Base-by-base conservation (phyloP, 2,329 filamentous ascomycete genomes). In the Penicillium sp. region DNA sequence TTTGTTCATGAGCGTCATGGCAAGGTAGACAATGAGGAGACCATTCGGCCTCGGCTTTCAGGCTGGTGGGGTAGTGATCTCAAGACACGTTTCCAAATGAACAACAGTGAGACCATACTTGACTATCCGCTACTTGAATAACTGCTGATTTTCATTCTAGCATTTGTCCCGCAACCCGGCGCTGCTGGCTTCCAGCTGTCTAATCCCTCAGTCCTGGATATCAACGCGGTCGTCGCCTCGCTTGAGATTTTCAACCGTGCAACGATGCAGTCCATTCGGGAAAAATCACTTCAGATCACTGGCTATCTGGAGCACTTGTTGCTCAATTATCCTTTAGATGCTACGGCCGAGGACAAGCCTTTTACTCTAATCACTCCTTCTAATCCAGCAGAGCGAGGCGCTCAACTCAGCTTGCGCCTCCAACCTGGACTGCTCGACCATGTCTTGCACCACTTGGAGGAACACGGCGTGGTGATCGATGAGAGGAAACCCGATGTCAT, bases 51-150 rank as follows among this genome's bases (percentile, higher is more conserved):
- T 5, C 84, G 92, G 4, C 80, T 96, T 1, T 82, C 86, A 37
- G 93, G 92, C 25, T 96, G 92, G 92, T 96, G 94, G 85, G 92
- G 92, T 54, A 88, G 87, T 55, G 89, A 92, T 76, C 92, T 92
- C 76, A 76, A 79, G 51, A 86, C 86, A 37, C 83, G 92, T 14
- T 96, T 96, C 79, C 82, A 86, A 65, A 96, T 96, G 92, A 86
- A 88, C 58, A 94, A 92, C 76, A 80, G 78, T 74, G 71, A 22
- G 69, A 48, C n/a, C 5, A 31, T 8, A 7, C 17, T 28, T 7
- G 20, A 34, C 5, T 5, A 42, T 35, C n/a, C 17, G 54, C 28
- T 20, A 22, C 22, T 31, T 38, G 10, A 20, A 14, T 2, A 12
- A 34, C 25, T 35, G 35, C 56, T 71, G 52, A 65, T 55, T 49